Evolutionary conservation across 768 basidiomycete species (phyloP), one percentile per base, ranked within the genome.

Genomic region (Gymnopilus junonius): DNA sequence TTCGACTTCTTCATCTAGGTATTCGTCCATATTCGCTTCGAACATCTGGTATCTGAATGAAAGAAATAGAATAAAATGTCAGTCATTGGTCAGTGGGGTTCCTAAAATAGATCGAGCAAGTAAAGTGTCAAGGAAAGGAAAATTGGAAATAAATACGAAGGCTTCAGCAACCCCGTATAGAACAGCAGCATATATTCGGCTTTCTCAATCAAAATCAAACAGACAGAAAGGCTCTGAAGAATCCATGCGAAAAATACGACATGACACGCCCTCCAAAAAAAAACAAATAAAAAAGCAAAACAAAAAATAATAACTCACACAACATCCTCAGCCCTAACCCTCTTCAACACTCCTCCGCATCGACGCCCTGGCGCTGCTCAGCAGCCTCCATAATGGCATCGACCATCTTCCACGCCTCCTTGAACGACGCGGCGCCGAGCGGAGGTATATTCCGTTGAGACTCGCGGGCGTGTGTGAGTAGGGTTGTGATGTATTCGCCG

Each of bases 21-120:
- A 99, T 70, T 98, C 96, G 71, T 97, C 96, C 94, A 99, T 97
- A 73, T 96, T 92, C 10, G 85, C 80, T 75, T 99, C 96, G 68
- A 98, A 99, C 94, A 98, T 97, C 48, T 84, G 86, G 74, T 94
- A 97, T 12, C 95, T 96, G 59, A 10, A 50, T 23, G 29, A 35
- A 5, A 64, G 51, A 42, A 37, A 59, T 48, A 29, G 59, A 11
- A 69, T 65, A n/a, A n/a, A n/a, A n/a, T n/a, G n/a, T n/a, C n/a
- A n/a, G n/a, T n/a, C n/a, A n/a, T n/a, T n/a, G n/a, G n/a, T n/a
- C n/a, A n/a, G n/a, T n/a, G n/a, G n/a, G n/a, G n/a, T n/a, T n/a
- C n/a, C n/a, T n/a, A n/a, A n/a, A n/a, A n/a, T n/a, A n/a, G n/a
- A n/a, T n/a, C n/a, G n/a, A n/a, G n/a, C n/a, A n/a, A n/a, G n/a